phyloP scores from a whole-genome alignment of 441 rosid species.

The Macaranga tanarius region DNA sequence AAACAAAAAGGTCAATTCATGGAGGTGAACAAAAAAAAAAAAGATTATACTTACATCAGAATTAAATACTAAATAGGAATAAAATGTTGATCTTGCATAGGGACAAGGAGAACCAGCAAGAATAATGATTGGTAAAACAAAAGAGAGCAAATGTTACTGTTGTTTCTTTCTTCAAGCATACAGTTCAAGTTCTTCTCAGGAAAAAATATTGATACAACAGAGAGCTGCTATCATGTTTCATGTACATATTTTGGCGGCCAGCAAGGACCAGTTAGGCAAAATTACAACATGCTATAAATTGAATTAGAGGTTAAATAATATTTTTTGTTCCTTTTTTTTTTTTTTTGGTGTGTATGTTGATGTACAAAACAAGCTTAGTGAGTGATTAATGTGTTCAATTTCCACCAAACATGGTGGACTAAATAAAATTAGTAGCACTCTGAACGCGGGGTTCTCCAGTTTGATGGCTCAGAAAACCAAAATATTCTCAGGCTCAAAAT shows the following conservation, averaged over 20 bases:
- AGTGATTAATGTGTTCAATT: slow-evolving; percentile 5
- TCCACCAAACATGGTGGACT: slow-evolving; percentile 23
- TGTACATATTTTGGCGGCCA: slow-evolving; percentile 19
- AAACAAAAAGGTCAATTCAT: background rate
- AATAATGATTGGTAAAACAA: slow-evolving; percentile 21
- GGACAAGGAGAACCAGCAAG: background rate
- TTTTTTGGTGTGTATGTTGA: background rate
- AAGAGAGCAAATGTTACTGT: slow-evolving; percentile 17
- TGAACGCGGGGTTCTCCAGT: slow-evolving; percentile 5
- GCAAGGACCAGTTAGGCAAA: background rate
- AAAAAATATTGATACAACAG: background rate
- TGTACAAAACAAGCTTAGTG: slow-evolving; percentile 9
- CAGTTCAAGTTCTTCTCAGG: slow-evolving; percentile 8
- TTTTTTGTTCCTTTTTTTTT: background rate
- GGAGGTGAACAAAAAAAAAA: background rate
- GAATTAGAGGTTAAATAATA: slow-evolving; percentile 2
- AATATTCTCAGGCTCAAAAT: slow-evolving; percentile 15
- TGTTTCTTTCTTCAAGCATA: slow-evolving; percentile 17
- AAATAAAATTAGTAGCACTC: slow-evolving; percentile 11
- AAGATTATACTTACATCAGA: background rate
- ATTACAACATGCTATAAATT: slow-evolving; percentile 12
- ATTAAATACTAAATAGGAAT: no score
- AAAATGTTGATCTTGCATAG: no score
- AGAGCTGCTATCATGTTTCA: slow-evolving; percentile 2
- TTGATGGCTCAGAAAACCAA: slow-evolving; percentile 22